Base-by-base conservation (phyloP, 768 basidiomycete genomes). In the Termitomyces sp. region DNA sequence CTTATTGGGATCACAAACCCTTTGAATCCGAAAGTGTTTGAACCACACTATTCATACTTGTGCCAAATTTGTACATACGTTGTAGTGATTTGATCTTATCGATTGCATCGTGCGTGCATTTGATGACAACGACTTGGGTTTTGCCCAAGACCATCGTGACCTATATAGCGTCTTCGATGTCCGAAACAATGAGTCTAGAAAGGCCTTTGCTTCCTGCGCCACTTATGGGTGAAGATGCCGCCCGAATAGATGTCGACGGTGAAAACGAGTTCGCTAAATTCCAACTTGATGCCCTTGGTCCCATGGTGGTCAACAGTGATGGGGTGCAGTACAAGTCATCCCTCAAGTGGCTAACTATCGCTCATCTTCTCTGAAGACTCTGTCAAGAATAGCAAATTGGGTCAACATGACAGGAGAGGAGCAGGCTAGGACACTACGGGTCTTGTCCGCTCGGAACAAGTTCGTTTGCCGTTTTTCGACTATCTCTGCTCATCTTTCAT, bases 351-450 rank as follows among this genome's bases (percentile, higher is more conserved):
- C 25, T 18, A 25, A 40, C 11, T 23, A 13, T 22, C 33, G 12
- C 45, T 43, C 12, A 52, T 33, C 16, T 35, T 27, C 31, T 12
- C 55, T n/a, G n/a, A n/a, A 87, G 85, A 88, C 85, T 0, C 63
- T 86, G 15, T 87, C 84, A 7, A 71, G 85, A 33, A 85, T 88
- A 54, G 76, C 76, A 27, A 86, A 88, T 61, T 88, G 86, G 86
- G 66, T 73, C 39, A 70, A 75, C 52, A 76, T 88, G 73, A 78
- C 83, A 2, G 71, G 78, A 12, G 62, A 70, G 16, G 84, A 89
- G 69, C 76, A 76, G 63, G 79, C 84, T 56, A 70, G 81, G 23
- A 84, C 82, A 2, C 62, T 83, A 38, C 69, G 82, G 35, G 75
- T 87, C 7, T 65, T 88, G 9, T 73, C 76, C 3, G 73, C 74